Evolutionary conservation across 805 yeast species (phyloP), one percentile per base, ranked within the genome.

Genomic region (Pichia manshurica): DNA sequence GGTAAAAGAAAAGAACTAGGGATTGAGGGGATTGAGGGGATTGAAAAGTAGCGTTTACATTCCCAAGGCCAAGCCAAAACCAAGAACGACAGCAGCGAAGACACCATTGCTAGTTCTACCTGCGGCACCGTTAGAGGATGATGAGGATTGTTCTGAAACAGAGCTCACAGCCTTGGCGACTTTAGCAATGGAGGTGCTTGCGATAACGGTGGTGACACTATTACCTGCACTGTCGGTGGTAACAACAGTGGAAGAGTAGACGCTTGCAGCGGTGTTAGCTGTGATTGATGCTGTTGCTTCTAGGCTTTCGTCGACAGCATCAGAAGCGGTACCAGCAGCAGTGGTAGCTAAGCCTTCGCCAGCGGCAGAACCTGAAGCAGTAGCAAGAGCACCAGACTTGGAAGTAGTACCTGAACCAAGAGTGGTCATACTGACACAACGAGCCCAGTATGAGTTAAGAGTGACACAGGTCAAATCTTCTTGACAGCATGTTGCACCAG

Each of bases 371-470:
- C 5, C n/a, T 7, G 40, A 7, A 5, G 23, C 8, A 19, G 23
- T 8, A 23, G 42, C 7, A 8, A 10, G 2, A 10, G 20, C 21
- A n/a, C n/a, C 25, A 3, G 36, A n/a, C n/a, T 23, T 15, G 15
- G 40, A 21, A 10, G 33, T 9, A 7, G 41, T 21, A 5, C 55
- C 46, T 5, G 47, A 50, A 3, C 54, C 42, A 6, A 41, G 35
- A 3, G 64, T 60, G 9, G 64, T 54, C 6, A 54, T 56, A 15
- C 57, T 50, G 9, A 61, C 50, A 52, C 66, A 62, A 47, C 59
- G 53, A 7, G 64, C 63, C 66, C 66, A 62, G 41, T 60, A 55
- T 13, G 56, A 46, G 44, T 60, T 59, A 10, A 54, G 58, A 3
- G 55, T 42, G 17, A 52, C 56, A 51, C 66, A 62, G 17, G 49